Base-by-base conservation (phyloP, 2,329 filamentous ascomycete genomes). In the Claviceps spartinae region DNA sequence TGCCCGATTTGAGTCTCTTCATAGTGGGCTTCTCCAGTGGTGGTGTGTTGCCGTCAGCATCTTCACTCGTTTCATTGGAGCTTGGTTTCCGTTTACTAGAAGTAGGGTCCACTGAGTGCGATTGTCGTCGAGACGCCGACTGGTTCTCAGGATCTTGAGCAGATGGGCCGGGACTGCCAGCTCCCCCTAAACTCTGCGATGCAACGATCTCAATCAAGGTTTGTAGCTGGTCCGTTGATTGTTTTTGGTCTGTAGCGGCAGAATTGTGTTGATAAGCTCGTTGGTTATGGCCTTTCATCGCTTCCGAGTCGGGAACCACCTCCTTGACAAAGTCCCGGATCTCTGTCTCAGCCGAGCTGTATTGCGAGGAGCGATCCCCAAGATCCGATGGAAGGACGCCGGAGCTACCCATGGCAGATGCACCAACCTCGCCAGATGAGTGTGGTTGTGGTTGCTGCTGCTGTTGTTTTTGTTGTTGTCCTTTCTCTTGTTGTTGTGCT, bases 11-110 rank as follows among this genome's bases (percentile, higher is more conserved):
- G 16, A 80, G 66, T 57, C 77, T 67, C 61, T 82, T 82, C 61
- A 79, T 72, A 0, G 68, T 71, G 3, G 76, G 75, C 55, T 76
- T 75, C 42, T 65, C 63, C 2, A 60, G 59, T 2, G 61, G 58
- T 4, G 61, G 58, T 4, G 57, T 62, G 47, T 59, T 63, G 38
- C 65, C 63, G 47, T 76, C 74, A 48, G 69, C 72, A 54, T 79
- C 77, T 49, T 77, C 77, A 57, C 75, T 78, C 2, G 68, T 70
- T 44, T 78, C 75, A 36, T 67, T 63, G 1, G 68, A 71, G 4
- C 64, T 54, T 1, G 76, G 72, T 55, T 80, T 81, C 47, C 78
- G 68, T 61, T 82, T 82, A 65, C 78, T 81, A 4, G 72, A 68
- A 42, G 67, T 73, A 22, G 77, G 65, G 38, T 74, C 64, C 41